Base-by-base conservation (phyloP, 495 filamentous ascomycete species). In the Penicillium alfredii region DNA sequence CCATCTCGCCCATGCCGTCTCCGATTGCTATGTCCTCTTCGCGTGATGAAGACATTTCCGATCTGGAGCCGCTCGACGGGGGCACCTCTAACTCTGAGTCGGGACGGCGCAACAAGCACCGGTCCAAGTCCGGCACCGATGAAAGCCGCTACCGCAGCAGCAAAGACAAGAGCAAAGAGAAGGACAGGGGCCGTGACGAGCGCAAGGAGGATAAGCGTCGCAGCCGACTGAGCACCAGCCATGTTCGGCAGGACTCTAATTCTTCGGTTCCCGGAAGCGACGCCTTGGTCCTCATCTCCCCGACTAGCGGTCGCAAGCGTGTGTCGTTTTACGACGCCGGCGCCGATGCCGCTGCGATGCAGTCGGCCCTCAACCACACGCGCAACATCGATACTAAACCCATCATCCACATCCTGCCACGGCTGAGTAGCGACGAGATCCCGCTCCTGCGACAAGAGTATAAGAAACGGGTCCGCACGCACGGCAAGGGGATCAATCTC, bases 1-100 rank as follows among this genome's bases (percentile, higher is more conserved):
- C 84, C 33, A 86, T 96, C 47, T 94, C 89, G 1, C 90, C 92
- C 2, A 92, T 94, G 86, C 89, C 89, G 0, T 88, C 85, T 1
- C 85, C 90, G 0, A 65, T 81, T 26, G 56, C 72, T 32, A 55
- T 67, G 13, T 60, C 69, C 1, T 48, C 59, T 5, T 52, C 43
- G 8, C 52, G 51, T n/a, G 66, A 73, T 17, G 68, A 70, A 4
- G 70, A 73, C 16, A 57, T 76, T 15, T 74, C 71, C 2, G 72
- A 76, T 40, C 24, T 74, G 3, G 70, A 73, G 20, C 57, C 53
- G 2, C 53, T 73, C 17, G 64, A 64, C 8, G 55, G 47, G 4
- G 47, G 45, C 8, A 38, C 24, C 9, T 57, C 53, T 4, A 35
- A 33, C 15, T 68, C 64, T 3, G 64, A 65, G n/a, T 51, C 56